Base-by-base conservation (phyloP, 2,329 filamentous ascomycete genomes). In the Didymella exigua region DNA sequence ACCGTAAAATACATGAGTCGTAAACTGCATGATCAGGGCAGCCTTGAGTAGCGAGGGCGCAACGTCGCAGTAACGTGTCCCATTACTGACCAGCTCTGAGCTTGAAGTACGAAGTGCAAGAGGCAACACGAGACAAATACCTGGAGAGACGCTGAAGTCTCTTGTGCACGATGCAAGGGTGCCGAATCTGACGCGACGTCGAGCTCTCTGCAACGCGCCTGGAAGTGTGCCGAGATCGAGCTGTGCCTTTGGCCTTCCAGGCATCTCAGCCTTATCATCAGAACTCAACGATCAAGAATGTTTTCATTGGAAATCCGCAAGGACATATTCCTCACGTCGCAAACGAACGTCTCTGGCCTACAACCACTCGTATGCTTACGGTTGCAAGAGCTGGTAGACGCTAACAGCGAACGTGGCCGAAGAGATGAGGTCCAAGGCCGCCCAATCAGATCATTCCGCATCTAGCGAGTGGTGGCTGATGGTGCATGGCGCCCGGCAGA, bases 401-500 rank as follows among this genome's bases (percentile, higher is more conserved):
- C 55, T 55, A 57, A 46, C 49, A 58, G 55, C 54, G 52, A 59
- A 53, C 29, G 54, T 59, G 50, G 50, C 53, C 58, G 49, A 51
- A 59, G 55, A 60, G 51, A 51, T 58, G 52, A 53, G 47, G 59
- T 58, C 52, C 42, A 43, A 36, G 48, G 49, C 58, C 40, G 54
- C 48, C 65, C 61, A 67, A 67, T 65, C 36, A 62, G 56, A 48
- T 38, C 49, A 33, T 11, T 14, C 26, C 26, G 23, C 31, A 19
- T 52, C 54, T 59, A 61, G 46, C 46, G 46, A 55, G 37, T 40
- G 29, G 52, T 60, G 58, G 63, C 58, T 59, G 59, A 60, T 59
- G 58, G 46, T 50, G 52, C 52, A 50, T 55, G 46, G 47, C 34
- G 36, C 30, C 34, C 34, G 29, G 41, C 52, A 46, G 13, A 55